Base-by-base conservation (phyloP, 1,139 yeast genomes). In the Lodderomyces orthopsilosis region DNA sequence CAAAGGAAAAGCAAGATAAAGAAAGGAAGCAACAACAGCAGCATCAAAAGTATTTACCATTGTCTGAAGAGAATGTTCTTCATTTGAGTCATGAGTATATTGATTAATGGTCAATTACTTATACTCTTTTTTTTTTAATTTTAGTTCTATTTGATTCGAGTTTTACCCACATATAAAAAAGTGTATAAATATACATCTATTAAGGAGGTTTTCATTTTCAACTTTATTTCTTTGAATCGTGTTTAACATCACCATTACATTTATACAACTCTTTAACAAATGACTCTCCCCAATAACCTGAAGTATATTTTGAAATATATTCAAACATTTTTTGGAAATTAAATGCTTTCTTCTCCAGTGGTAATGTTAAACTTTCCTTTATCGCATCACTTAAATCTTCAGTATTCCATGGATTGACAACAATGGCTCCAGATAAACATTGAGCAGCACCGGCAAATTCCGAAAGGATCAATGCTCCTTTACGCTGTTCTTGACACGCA, bases 381-480 rank as follows among this genome's bases (percentile, higher is more conserved):
- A 93, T 85, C 2, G 98, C 85, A 40, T 80, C 86, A 28, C 95
- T 81, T 58, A 93, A 67, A 55, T 94, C 98, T 55, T 94, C 98
- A 14, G 93, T 91, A 62, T 91, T 93, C 99, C 99, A 93, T 2
- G 99, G 99, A 59, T 93, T 93, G 26, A 93, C 96, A 48, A 93
- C 83, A 18, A 93, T 64, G 1, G 96, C 90, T 21, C 99, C 98
- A 59, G 93, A 93, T 50, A 93, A 71, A 1, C 95, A 85, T 66
- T 93, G 99, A 0, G 98, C 98, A n/a, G 98, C 98, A 39, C 99
- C 99, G 0, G 98, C 95, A 68, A 93, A 93, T 65, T 93, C 99
- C 38, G 95, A 84, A 48, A 93, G 67, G 40, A 93, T 85, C 53
- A 93, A 73, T 3, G 89, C 81, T 7, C 99, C 99, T 51, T 89